These are phyloP conservation scores for Saitoella complicata DNA, from an alignment of 805 yeast species.

Conservation along the genomic window DNA sequence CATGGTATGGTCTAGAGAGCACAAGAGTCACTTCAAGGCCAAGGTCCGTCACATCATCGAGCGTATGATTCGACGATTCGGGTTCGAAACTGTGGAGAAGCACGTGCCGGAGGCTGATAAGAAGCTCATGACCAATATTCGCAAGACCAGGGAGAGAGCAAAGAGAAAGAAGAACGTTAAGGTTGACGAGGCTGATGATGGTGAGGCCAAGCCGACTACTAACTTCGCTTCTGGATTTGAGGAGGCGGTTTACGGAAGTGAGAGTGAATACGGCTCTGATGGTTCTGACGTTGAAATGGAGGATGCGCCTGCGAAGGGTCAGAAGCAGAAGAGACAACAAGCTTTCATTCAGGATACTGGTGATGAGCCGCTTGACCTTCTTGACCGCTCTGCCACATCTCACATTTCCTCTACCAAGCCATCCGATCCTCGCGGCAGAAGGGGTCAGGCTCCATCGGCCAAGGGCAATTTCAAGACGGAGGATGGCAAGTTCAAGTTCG, in stretches of 20 bases:
- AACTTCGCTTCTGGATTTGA: slow-evolving; percentile 77
- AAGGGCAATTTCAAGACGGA: slow-evolving; percentile 31
- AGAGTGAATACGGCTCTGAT: slow-evolving; percentile 43
- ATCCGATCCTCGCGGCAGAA: slow-evolving; percentile 26
- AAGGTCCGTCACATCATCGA: slow-evolving; percentile 88
- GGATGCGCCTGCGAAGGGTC: slow-evolving; percentile 8
- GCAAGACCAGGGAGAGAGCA: slow-evolving; percentile 70
- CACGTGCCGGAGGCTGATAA: slow-evolving; percentile 82
- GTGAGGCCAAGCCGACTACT: slow-evolving; percentile 23
- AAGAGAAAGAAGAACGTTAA: slow-evolving; percentile 43
- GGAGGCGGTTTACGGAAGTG: slow-evolving; percentile 70
- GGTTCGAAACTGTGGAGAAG: slow-evolving; percentile 66
- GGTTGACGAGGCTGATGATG: slow-evolving; percentile 4
- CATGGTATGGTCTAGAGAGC: slow-evolving; percentile 89
- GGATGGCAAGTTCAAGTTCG: slow-evolving; percentile 55
- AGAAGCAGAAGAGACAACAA: slow-evolving; percentile 6
- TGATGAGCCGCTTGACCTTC: slow-evolving; percentile 73
- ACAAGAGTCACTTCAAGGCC: slow-evolving; percentile 84
- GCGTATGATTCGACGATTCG: slow-evolving; percentile 76
- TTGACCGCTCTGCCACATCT: slow-evolving; percentile 70
- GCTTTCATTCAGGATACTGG: slow-evolving; percentile 9
- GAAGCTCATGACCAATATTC: slow-evolving; percentile 69
- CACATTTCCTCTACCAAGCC: slow-evolving; percentile 84
- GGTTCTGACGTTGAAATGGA: slow-evolving; percentile 33
- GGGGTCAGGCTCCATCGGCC: slow-evolving; percentile 18